phyloP scores from a whole-genome alignment of 768 basidiomycete species.

The Pleurotus citrinopileatus region DNA sequence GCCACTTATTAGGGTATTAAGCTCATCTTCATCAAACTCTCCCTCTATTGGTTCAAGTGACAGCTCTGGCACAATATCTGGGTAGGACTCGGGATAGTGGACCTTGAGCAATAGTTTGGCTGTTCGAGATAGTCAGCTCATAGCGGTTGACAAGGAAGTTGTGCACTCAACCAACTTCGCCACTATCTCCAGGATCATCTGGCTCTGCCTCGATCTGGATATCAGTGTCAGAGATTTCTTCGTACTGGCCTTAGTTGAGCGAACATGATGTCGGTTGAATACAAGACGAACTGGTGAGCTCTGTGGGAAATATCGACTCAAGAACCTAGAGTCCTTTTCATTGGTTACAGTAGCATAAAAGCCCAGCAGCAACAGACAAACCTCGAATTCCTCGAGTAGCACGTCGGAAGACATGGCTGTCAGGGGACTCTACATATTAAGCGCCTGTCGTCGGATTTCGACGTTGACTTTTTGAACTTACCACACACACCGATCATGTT shows the following conservation, averaged over 20 bases:
- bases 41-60: slow-evolving; percentile 62
- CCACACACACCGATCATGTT: not conserved
- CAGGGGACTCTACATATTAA: not conserved
- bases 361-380: slow-evolving; percentile 27
- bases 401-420: slow-evolving; percentile 58
- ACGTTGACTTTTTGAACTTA: not conserved
- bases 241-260: slow-evolving; percentile 44
- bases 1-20: slow-evolving; percentile 50
- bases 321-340: slow-evolving; percentile 58
- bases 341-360: slow-evolving; percentile 12
- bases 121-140: slow-evolving; percentile 28
- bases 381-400: slow-evolving; percentile 90
- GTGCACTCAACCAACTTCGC: slow-evolving; percentile 34
- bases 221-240: slow-evolving; percentile 84
- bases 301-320: slow-evolving; percentile 94
- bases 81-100: slow-evolving; percentile 79
- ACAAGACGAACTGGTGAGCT: slow-evolving; percentile 78
- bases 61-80: slow-evolving; percentile 77
- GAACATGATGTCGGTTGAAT: slow-evolving; percentile 25
- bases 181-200: slow-evolving; percentile 68
- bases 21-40: slow-evolving; percentile 54
- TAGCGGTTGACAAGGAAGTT: slow-evolving; percentile 13
- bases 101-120: slow-evolving; percentile 75
- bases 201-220: slow-evolving; percentile 87
- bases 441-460: not conserved